phyloP scores from a whole-genome alignment of 139 green algal genomes.

The Pleodorina starrii region DNA sequence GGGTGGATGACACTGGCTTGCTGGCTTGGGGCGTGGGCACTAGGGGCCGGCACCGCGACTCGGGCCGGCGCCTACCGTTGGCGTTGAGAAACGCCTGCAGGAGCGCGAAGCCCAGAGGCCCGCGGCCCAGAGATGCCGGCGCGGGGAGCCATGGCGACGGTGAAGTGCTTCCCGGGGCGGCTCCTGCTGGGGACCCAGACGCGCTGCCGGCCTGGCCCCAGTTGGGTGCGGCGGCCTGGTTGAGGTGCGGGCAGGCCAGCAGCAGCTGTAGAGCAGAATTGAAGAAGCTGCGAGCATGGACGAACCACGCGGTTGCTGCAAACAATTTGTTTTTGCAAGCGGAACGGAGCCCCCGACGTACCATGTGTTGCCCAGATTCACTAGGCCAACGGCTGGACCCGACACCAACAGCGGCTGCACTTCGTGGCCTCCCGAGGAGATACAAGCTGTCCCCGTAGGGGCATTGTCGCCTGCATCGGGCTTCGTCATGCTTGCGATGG shows the following conservation, averaged over 20 bases:
- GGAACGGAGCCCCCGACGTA: no score
- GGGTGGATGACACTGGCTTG: no score
- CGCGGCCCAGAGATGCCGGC: constrained; percentile 11
- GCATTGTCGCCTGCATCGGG: no score
- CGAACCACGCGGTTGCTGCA: no score
- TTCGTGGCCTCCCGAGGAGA: no score
- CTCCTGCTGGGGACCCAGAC: background rate
- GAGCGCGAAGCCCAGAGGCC: constrained; percentile 61
- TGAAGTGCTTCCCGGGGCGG: no score
- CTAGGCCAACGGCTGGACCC: constrained; percentile 54
- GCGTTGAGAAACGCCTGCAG: constrained; percentile 56
- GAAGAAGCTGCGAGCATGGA: no score
- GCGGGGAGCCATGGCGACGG: background rate
- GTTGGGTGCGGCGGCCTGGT: background rate
- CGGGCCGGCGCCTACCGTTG: background rate
- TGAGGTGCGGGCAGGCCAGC: constrained; percentile 56
- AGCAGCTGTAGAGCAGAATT: constrained; percentile 76
- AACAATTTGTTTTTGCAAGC: no score
- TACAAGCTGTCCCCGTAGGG: no score
- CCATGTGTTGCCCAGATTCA: constrained; percentile 82
- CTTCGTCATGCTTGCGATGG: no score
- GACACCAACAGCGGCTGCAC: background rate
- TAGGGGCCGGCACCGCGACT: no score
- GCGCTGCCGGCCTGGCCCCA: background rate
- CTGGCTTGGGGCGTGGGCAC: no score